Evolutionary conservation across 108 stramenopile species (phyloP), one percentile per base, ranked within the genome.

Genomic region (Stephanodiscus minutulus): DNA sequence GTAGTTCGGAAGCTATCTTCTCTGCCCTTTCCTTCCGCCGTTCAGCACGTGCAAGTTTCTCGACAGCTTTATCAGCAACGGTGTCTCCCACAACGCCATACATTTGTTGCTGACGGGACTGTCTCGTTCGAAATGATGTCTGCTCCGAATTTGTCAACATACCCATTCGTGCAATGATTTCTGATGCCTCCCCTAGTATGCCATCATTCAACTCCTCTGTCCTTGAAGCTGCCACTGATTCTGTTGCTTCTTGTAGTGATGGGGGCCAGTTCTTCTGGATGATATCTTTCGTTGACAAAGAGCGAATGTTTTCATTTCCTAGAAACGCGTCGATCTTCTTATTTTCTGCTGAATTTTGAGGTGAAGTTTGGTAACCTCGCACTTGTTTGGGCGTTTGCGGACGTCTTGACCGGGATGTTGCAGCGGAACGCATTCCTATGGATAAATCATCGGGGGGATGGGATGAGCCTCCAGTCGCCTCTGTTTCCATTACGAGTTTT

Each of bases 281-380:
- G 37, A 74, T 44, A 61, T 68, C 74, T 50, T 75, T 75, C 9
- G 66, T 68, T 25, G 74, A 75, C 21, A 75, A 54, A n/a, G 66
- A 61, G n/a, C 61, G 24, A 33, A 33, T 33, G 5, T 33, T 33
- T 49, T 48, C 29, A 31, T 48, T 28, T 10, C 47, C 1, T 33
- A 48, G 6, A 6, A 20, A 3, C 2, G 9, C 18, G 20, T 52
- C 50, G 20, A 20, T 49, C 47, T 50, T 11, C 5, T 5, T 6
- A 35, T 35, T 35, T 35, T 35, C 39, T 67, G 2, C 37, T 55
- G 22, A 11, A 10, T 64, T n/a, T 37, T 36, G 29, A 49, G 27
- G 8, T 22, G 37, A 5, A 5, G n/a, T 35, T 1, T 48, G n/a
- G 22, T 33, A 67, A 24, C 20, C 36, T 28, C 58, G 43, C 31